Base-by-base conservation (phyloP, 768 basidiomycete genomes). In the Coprinopsis sp. region DNA sequence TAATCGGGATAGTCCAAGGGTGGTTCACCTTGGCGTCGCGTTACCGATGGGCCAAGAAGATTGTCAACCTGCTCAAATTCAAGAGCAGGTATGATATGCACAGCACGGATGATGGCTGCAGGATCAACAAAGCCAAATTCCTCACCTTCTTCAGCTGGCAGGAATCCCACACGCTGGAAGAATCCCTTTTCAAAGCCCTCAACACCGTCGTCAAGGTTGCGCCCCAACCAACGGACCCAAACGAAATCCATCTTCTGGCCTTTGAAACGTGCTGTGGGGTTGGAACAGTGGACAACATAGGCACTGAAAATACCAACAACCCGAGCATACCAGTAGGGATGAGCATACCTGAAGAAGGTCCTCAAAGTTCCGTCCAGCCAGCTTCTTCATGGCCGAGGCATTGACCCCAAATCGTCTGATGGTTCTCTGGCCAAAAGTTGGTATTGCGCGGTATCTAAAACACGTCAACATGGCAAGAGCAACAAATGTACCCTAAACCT, bases 361-460 rank as follows among this genome's bases (percentile, higher is more conserved):
- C 41, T 74, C 68, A 43, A 67, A 75, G 36, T 75, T 65, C 0
- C 64, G 52, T 2, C 61, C 73, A 8, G 67, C 64, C 3, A 65
- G 44, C 27, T 68, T 63, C 30, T 64, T 65, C 60, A 71, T 63
- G 7, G 62, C 63, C 0, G 67, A 63, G 1, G 64, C 58, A 48
- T 71, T 70, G 1, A 37, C 39, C 16, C 51, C 44, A 44, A 75
- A 74, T 6, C 51, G 44, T 0, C 65, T 57, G 5, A 76, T 75
- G 0, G 64, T 63, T 2, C 47, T 56, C 5, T 54, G 45, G 0
- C 65, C 65, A 51, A 64, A 67, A 6, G 62, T 59, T 18, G 63
- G 54, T 1, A 65, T 50, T 27, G 45, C 18, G 0, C 60, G 58
- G 39, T 58, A 69, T 60, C 60, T 38, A n/a, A n/a, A n/a, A n/a